Evolutionary conservation across 805 yeast species (phyloP).

Genomic region (Suhomyces xylopsoci): DNA sequence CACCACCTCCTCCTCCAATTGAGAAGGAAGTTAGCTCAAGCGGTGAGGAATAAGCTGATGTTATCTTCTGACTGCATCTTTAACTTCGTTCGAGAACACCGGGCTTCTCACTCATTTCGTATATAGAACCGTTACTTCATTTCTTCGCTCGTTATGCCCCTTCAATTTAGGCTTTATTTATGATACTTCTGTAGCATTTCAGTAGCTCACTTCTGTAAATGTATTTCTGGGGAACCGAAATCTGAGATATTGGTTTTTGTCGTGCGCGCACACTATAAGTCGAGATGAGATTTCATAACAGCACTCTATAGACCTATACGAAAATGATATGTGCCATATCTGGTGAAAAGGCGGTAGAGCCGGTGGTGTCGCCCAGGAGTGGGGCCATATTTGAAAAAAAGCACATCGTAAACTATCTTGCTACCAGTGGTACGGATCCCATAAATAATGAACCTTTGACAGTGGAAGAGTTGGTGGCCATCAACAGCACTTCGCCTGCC

Average conservation of each 20-base stretch:
- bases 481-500: conserved; percentile 16
- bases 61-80: not conserved
- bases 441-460: conserved; percentile 60
- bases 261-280: not conserved
- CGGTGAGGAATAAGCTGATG: not conserved
- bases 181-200: not conserved
- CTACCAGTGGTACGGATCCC: conserved; percentile 73
- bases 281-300: conserved; percentile 1
- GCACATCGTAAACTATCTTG: conserved; percentile 58
- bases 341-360: conserved; percentile 64
- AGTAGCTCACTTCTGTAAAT: not conserved
- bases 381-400: conserved; percentile 67
- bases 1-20: not conserved
- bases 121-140: not conserved
- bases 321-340: conserved; percentile 44
- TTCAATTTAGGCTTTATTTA: not conserved
- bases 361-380: conserved; percentile 74
- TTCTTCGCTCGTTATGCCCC: not conserved
- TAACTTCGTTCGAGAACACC: not conserved
- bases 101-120: not conserved
- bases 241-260: not conserved
- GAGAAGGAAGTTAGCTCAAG: conserved; percentile 8
- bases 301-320: not conserved
- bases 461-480: conserved; percentile 53
- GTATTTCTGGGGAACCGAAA: too few relatives aligned